A percentile compares a stretch with the other conserved stretches of the same genome.
phyloP scores from a whole-genome alignment of 2,329 filamentous ascomycete species.

The Arthroderma sp. region DNA sequence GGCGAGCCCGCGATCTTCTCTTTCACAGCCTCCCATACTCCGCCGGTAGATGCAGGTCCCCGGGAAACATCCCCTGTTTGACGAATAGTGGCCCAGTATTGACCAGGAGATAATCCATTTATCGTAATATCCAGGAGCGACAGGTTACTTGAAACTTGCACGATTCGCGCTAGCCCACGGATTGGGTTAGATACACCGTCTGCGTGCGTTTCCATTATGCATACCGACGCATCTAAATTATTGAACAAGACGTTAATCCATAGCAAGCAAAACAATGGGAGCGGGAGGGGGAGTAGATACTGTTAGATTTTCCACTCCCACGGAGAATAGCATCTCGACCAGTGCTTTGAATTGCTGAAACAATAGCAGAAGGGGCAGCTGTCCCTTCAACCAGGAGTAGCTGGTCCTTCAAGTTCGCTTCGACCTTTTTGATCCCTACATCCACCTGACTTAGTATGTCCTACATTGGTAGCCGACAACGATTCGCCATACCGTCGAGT shows the following conservation, averaged over 20 bases:
- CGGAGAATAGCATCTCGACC: slow-evolving; percentile 89
- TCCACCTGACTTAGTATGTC: background rate
- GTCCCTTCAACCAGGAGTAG: slow-evolving; percentile 76
- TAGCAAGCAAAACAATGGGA: background rate
- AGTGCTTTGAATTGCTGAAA: slow-evolving; percentile 74
- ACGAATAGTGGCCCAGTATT: slow-evolving; percentile 71
- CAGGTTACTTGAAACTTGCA: slow-evolving; percentile 61
- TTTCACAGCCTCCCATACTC: slow-evolving; percentile 56
- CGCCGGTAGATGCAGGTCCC: slow-evolving; percentile 70
- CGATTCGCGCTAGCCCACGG: slow-evolving; percentile 80
- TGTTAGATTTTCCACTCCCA: slow-evolving; percentile 73
- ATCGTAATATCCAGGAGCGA: slow-evolving; percentile 83
- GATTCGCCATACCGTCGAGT: slow-evolving; percentile 44
- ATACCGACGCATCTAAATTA: slow-evolving; percentile 57
- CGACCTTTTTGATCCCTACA: slow-evolving; percentile 65
- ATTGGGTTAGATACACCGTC: slow-evolving; percentile 52
- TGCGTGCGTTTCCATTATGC: slow-evolving; percentile 81
- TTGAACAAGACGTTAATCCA: background rate
- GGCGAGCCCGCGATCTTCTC: slow-evolving; percentile 20
- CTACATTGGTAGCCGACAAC: slow-evolving; percentile 1
- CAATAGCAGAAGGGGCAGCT: slow-evolving; percentile 77
- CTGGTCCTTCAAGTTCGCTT: slow-evolving; percentile 71
- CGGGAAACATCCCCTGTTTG: slow-evolving; percentile 75
- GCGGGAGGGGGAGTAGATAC: slow-evolving; percentile 31
- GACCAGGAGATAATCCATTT: slow-evolving; percentile 66